Evolutionary conservation across 345 rosid genomes (phyloP).

Genomic region (Brassica rapa): DNA sequence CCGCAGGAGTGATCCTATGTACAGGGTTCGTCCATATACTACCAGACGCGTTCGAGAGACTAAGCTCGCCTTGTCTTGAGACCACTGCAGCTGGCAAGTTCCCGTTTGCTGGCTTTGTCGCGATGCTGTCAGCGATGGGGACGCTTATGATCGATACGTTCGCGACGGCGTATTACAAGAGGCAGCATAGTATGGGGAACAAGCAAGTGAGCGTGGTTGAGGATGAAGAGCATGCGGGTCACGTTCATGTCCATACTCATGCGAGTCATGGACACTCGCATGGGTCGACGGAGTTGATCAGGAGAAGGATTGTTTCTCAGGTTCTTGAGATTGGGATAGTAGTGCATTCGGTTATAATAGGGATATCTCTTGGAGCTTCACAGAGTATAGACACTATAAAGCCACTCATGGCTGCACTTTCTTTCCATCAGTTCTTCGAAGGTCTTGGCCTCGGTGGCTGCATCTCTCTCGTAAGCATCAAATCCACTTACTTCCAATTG

Average conservation of each 20-base stretch:
- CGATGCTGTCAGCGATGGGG: slow-evolving; percentile 49
- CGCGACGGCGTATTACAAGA: slow-evolving; percentile 48
- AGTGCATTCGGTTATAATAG: slow-evolving; percentile 73
- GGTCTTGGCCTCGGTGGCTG: slow-evolving; percentile 87
- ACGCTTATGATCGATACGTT: slow-evolving; percentile 52
- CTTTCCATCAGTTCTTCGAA: slow-evolving; percentile 81
- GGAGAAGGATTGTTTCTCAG: slow-evolving; percentile 53
- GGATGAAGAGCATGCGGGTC: slow-evolving; percentile 51
- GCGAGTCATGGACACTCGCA: slow-evolving; percentile 67
- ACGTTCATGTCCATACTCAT: slow-evolving; percentile 66
- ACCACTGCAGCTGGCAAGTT: slow-evolving; percentile 42
- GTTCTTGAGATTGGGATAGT: slow-evolving; percentile 76
- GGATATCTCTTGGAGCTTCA: slow-evolving; percentile 68
- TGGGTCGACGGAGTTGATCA: slow-evolving; percentile 55
- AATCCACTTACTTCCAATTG: not conserved
- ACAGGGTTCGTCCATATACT: slow-evolving; percentile 52
- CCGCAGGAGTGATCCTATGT: slow-evolving; percentile 55
- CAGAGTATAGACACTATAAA: slow-evolving; percentile 50
- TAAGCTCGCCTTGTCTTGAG: slow-evolving; percentile 45
- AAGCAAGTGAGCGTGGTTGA: slow-evolving; percentile 41
- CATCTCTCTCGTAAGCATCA: slow-evolving; percentile 52
- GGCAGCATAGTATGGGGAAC: slow-evolving; percentile 40
- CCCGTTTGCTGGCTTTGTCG: slow-evolving; percentile 51
- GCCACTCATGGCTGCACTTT: slow-evolving; percentile 66
- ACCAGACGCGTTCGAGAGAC: slow-evolving; percentile 50